These are phyloP conservation scores for Colletotrichum sp. DNA, from an alignment of 2,329 filamentous ascomycete species.

Conservation along the genomic window DNA sequence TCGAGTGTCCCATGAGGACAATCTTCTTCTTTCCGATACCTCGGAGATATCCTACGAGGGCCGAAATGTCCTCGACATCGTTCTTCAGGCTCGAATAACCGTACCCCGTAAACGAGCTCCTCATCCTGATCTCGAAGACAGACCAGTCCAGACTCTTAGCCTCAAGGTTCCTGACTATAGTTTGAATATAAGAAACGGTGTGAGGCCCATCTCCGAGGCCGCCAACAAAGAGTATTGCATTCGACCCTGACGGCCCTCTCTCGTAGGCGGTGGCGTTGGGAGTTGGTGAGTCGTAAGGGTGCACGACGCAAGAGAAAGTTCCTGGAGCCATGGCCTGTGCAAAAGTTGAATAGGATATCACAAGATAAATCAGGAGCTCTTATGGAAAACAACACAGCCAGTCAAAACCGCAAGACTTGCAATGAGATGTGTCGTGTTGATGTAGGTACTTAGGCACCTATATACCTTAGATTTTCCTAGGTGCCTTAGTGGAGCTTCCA, in stretches of 20 bases:
- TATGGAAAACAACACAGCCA: background rate
- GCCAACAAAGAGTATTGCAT: constrained; percentile 73
- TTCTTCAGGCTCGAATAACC: constrained; percentile 54
- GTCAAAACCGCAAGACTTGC: background rate
- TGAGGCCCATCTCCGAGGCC: constrained; percentile 74
- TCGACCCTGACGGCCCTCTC: constrained; percentile 43
- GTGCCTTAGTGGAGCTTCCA: background rate
- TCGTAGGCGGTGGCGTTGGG: constrained; percentile 52
- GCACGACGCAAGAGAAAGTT: constrained; percentile 41
- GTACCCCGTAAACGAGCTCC: constrained; percentile 58
- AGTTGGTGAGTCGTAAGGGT: constrained; percentile 48
- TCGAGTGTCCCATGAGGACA: constrained; percentile 63
- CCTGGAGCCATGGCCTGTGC: background rate
- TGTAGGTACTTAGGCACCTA: background rate
- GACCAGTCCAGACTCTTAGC: constrained; percentile 49
- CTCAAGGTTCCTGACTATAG: constrained; percentile 49
- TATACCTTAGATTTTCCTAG: too few species aligned
- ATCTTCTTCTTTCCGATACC: constrained; percentile 53
- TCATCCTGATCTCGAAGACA: constrained; percentile 61
- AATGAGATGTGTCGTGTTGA: background rate
- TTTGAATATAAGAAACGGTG: constrained; percentile 62
- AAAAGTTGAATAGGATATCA: background rate
- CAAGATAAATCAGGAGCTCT: background rate
- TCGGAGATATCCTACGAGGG: constrained; percentile 59
- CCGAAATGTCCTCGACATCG: constrained; percentile 59